A percentile compares a stretch with the other conserved stretches of the same genome.
phyloP scores from a whole-genome alignment of 495 filamentous ascomycete species.

The Aspergillus steynii region DNA sequence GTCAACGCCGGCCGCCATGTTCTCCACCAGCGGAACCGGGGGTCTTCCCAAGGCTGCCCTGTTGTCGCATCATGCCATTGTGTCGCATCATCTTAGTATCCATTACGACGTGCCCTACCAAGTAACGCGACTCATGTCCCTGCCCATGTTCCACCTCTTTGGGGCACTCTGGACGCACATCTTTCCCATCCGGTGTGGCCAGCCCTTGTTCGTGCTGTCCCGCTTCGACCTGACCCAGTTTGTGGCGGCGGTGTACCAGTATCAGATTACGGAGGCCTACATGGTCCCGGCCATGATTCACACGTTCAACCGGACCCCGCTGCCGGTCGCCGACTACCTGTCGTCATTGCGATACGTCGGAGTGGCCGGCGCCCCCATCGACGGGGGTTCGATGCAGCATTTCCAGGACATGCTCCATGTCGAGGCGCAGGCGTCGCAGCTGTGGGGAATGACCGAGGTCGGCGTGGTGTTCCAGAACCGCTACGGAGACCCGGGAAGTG shows the following conservation, averaged over 20 bases:
- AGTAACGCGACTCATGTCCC: conserved; percentile 52
- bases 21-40: conserved; percentile 59
- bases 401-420: conserved; percentile 21
- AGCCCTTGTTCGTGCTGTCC: conserved; percentile 58
- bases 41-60: conserved; percentile 60
- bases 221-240: conserved; percentile 60
- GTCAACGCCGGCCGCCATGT: conserved; percentile 52
- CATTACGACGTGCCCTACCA: conserved; percentile 49
- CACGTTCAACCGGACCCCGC: conserved; percentile 44
- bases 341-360: conserved; percentile 45
- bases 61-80: conserved; percentile 51
- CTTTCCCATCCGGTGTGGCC: conserved; percentile 55
- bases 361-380: conserved; percentile 28
- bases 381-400: conserved; percentile 25
- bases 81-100: conserved; percentile 53
- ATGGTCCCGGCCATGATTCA: conserved; percentile 64
- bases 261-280: conserved; percentile 60
- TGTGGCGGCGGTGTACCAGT: conserved; percentile 54
- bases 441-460: conserved; percentile 47
- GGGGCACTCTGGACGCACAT: conserved; percentile 54
- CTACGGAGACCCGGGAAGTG: conserved; percentile 37
- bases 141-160: conserved; percentile 68
- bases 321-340: conserved; percentile 47
- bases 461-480: conserved; percentile 56
- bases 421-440: conserved; percentile 20